These are phyloP conservation scores for Coniochaeta sp. DNA, from an alignment of 2,329 filamentous ascomycete species.

Conservation along the genomic window DNA sequence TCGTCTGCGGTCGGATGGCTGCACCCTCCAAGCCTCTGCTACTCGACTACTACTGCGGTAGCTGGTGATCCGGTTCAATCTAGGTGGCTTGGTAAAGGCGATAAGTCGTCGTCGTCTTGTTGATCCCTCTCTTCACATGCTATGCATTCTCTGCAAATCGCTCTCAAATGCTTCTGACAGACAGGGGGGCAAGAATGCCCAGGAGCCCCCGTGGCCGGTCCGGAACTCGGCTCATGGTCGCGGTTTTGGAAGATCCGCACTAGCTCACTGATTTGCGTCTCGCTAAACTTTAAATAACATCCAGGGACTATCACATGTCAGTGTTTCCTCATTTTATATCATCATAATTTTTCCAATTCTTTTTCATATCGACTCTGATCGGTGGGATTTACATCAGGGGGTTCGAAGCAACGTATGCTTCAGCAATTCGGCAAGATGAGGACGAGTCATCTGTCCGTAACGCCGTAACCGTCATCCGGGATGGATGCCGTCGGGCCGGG, in stretches of 20 bases:
- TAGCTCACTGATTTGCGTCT: background rate
- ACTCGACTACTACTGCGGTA: too few species aligned
- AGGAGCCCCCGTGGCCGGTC: too few species aligned
- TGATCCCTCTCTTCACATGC: background rate
- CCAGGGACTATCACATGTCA: conserved; percentile 1
- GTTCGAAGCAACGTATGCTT: background rate
- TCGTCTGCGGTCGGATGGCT: background rate
- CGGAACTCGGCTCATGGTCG: background rate
- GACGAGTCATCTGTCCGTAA: background rate
- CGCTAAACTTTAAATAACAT: conserved; percentile 1
- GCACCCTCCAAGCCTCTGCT: too few species aligned
- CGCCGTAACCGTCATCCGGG: too few species aligned
- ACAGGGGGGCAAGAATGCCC: background rate
- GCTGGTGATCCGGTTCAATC: too few species aligned
- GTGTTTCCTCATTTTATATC: background rate
- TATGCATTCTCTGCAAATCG: background rate
- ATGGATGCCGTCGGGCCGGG: background rate
- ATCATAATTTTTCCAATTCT: background rate
- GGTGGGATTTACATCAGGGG: background rate
- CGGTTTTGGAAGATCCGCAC: background rate
- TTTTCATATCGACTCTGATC: background rate
- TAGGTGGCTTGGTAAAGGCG: too few species aligned
- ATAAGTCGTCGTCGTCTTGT: too few species aligned
- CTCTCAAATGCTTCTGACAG: background rate
- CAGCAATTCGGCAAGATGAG: background rate